phyloP scores from a whole-genome alignment of 306 rosid genomes.

The Cicer cuneatum region DNA sequence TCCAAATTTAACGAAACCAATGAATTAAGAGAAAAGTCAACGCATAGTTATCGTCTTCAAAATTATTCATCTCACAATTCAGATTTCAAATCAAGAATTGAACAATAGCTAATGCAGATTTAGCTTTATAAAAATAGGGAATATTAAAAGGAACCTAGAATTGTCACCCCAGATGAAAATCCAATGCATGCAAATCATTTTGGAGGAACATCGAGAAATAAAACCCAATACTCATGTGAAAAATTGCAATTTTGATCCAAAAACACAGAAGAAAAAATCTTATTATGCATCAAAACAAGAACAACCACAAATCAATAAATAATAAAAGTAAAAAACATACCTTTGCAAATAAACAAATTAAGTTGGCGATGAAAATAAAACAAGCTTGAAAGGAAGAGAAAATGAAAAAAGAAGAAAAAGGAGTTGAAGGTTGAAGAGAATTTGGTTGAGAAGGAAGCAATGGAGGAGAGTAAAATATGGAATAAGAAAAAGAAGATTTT shows the following conservation, averaged over 20 bases:
- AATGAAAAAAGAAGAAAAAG: not conserved
- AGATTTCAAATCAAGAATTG: slow-evolving; percentile 18
- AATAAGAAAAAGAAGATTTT: not conserved
- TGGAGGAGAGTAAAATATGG: slow-evolving; percentile 48
- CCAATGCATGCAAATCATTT: slow-evolving; percentile 33
- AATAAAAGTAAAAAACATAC: slow-evolving; percentile 24
- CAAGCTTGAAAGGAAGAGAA: slow-evolving; percentile 3
- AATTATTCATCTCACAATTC: not conserved
- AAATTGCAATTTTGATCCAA: slow-evolving; percentile 23
- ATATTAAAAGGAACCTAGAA: not conserved
- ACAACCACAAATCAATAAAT: not conserved
- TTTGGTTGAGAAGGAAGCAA: slow-evolving; percentile 28
- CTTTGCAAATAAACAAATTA: slow-evolving; percentile 10
- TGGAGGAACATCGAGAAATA: not conserved
- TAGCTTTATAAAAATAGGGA: not conserved
- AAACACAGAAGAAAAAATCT: not conserved
- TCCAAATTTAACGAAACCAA: not conserved
- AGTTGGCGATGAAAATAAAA: not conserved
- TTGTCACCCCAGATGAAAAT: slow-evolving; percentile 12
- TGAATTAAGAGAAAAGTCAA: not conserved
- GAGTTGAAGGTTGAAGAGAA: not conserved
- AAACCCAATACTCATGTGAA: slow-evolving; percentile 31
- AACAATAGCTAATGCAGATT: slow-evolving; percentile 14
- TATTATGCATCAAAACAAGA: slow-evolving; percentile 1
- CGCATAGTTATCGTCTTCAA: not conserved